Conservation (phyloP, 2,329 filamentous ascomycete species). For the Aspergillus pseudonomiae region DNA sequence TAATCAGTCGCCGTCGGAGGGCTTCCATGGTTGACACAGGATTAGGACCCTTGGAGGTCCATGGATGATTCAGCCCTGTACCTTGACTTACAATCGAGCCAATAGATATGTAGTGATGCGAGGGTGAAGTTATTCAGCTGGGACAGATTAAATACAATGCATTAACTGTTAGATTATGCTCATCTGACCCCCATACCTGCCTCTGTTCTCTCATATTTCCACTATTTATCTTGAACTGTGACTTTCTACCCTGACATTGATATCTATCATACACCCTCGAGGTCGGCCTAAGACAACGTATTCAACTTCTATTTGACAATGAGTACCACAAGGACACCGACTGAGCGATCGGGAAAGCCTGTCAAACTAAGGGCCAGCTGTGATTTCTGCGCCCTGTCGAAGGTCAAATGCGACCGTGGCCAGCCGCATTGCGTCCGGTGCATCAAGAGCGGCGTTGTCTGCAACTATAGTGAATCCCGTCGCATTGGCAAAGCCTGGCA, state of each 20-base stretch:
- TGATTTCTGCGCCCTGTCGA: not conserved
- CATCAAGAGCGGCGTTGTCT: not conserved
- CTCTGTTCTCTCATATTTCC: not conserved
- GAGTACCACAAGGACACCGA: not conserved
- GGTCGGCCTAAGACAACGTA: not conserved
- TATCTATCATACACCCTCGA: not conserved
- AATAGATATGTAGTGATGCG: not conserved
- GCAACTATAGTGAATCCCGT: not conserved
- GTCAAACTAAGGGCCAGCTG: not conserved
- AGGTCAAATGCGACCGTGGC: not conserved
- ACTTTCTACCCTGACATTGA: not conserved
- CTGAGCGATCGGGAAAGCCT: not conserved
- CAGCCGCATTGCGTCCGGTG: constrained; percentile 1
- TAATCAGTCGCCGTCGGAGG: not conserved
- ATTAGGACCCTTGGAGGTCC: not conserved
- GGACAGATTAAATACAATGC: not conserved
- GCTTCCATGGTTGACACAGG: not conserved
- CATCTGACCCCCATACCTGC: not conserved
- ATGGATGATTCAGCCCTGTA: not conserved
- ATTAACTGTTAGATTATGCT: not conserved
- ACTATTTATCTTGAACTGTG: not conserved
- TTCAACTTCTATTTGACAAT: not conserved
- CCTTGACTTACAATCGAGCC: not conserved
- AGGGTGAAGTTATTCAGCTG: not conserved
- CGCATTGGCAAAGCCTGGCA: not conserved